phyloP scores from a whole-genome alignment of 768 basidiomycete species.

The Terana coerulea region DNA sequence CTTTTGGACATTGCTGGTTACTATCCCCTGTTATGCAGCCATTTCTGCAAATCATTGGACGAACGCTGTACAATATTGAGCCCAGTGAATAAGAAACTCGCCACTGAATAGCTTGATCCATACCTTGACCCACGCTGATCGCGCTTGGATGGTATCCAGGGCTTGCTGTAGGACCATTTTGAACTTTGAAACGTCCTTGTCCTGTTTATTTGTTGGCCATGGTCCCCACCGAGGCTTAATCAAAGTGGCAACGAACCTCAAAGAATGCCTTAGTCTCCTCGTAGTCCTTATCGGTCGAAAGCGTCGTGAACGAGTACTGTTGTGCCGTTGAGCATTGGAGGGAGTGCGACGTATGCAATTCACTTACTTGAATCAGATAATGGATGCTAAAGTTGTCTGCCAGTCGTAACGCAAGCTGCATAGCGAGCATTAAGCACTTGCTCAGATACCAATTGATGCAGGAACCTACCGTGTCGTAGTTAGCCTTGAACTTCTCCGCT shows the following conservation, averaged over 20 bases:
- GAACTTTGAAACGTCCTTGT: constrained; percentile 69
- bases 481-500: constrained; percentile 35
- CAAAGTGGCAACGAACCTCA: constrained; percentile 42
- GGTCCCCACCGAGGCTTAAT: constrained; percentile 10
- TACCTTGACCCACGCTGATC: constrained; percentile 61
- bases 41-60: constrained; percentile 48
- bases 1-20: neutral
- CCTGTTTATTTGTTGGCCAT: constrained; percentile 31
- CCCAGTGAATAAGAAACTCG: constrained; percentile 1
- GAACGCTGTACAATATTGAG: constrained; percentile 43
- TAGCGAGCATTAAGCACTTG: neutral
- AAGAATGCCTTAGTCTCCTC: constrained; percentile 68
- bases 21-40: constrained; percentile 43
- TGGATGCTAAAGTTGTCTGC: constrained; percentile 63
- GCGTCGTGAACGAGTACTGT: constrained; percentile 36
- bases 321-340: constrained; percentile 9
- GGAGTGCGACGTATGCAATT: neutral
- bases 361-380: constrained; percentile 52
- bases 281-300: constrained; percentile 69
- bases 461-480: constrained; percentile 35
- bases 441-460: neutral
- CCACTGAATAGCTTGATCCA: constrained; percentile 10
- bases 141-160: constrained; percentile 62
- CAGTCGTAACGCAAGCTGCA: constrained; percentile 64
- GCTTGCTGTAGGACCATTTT: constrained; percentile 60